Evolutionary conservation across 2,329 filamentous ascomycete species (phyloP).

Genomic region (Juglanconis juglandina): DNA sequence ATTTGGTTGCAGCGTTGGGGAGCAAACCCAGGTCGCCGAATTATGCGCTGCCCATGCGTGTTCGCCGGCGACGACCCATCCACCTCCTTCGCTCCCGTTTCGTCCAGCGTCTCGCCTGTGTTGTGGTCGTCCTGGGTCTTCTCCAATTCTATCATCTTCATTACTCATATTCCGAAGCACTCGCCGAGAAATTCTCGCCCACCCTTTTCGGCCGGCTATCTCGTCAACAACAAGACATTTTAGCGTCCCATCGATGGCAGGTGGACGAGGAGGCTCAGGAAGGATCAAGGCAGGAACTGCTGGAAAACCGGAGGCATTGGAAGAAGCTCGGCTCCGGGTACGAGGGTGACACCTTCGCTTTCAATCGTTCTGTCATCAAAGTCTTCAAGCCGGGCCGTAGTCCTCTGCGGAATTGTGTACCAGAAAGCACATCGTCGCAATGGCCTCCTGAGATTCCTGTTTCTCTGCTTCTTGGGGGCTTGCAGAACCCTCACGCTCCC

Average conservation of each 20-base stretch:
- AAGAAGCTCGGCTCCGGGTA: conserved; percentile 26
- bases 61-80: background rate
- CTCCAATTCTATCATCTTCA: conserved; percentile 9
- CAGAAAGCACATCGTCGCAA: conserved; percentile 14
- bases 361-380: conserved; percentile 29
- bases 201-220: background rate
- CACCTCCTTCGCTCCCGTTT: conserved; percentile 7
- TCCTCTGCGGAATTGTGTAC: conserved; percentile 32
- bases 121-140: background rate
- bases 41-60: background rate
- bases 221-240: background rate
- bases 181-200: conserved; percentile 8
- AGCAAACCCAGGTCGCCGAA: background rate
- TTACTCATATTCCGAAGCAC: background rate
- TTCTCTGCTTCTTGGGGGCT: conserved; percentile 28
- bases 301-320: conserved; percentile 25
- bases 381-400: conserved; percentile 24
- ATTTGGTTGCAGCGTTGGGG: too few species aligned
- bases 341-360: conserved; percentile 29
- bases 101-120: conserved; percentile 1
- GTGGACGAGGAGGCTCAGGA: background rate
- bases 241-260: conserved; percentile 3
- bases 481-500: conserved; percentile 1
- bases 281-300: conserved; percentile 7
- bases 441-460: conserved; percentile 33